Conservation (phyloP, 1,139 yeast species). For the Insectozyma bohioensis region DNA sequence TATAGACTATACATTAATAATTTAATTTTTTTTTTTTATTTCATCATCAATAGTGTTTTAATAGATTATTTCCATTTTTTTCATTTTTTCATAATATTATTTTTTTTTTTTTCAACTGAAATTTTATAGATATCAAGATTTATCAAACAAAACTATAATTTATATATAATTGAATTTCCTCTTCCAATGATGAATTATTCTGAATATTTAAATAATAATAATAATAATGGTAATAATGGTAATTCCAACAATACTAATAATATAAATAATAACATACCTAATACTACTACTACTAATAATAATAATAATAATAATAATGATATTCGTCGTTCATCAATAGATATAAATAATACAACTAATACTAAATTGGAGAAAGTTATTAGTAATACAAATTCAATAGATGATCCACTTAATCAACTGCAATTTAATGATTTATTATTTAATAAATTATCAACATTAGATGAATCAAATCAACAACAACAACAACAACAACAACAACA, state of each 20-base stretch:
- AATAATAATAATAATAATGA: not conserved
- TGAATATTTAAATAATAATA: slow-evolving; percentile 27
- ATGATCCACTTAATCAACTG: slow-evolving; percentile 14
- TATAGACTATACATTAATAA: no score
- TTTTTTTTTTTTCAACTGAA: no score
- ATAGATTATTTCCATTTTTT: no score
- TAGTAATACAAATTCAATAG: no score
- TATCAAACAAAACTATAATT: no score
- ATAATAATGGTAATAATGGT: slow-evolving; percentile 4
- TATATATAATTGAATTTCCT: no score
- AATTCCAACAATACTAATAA: slow-evolving; percentile 7
- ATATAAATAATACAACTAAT: slow-evolving; percentile 13
- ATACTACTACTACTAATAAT: not conserved
- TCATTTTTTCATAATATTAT: no score
- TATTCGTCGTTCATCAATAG: not conserved
- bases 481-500: slow-evolving; percentile 7
- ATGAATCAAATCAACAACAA: slow-evolving; percentile 11
- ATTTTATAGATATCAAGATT: no score
- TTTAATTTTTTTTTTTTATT: no score
- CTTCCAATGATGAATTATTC: slow-evolving; percentile 45
- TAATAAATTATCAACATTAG: slow-evolving; percentile 28
- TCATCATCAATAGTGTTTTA: no score
- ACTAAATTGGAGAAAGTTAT: no score
- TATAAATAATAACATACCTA: slow-evolving; percentile 12
- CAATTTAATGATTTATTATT: slow-evolving; percentile 30